Percentiles rank a stretch among this genome's conserved stretches.
Conservation (phyloP, 352 stramenopile genomes). For the Phytopythium boreale region DNA sequence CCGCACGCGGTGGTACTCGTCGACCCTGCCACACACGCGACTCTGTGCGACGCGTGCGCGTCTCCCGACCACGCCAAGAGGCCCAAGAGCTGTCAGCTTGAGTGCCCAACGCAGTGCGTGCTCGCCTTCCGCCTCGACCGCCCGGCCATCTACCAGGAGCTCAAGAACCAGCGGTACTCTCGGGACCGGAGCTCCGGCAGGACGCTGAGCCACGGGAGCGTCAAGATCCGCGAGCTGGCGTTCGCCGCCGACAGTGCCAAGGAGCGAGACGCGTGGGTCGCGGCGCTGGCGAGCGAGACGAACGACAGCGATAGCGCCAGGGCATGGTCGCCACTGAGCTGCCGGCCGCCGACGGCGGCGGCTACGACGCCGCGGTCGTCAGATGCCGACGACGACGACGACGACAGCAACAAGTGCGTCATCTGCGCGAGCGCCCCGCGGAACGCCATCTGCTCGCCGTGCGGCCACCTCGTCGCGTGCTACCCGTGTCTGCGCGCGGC, state of each 20-base stretch:
- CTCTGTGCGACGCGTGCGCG: not conserved
- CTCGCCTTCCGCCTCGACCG: constrained; percentile 36
- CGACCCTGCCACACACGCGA: not conserved
- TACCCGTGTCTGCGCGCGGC: constrained; percentile 36
- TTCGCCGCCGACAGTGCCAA: constrained; percentile 34
- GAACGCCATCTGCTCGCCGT: constrained; percentile 63
- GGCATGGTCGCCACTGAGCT: not conserved
- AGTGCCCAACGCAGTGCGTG: not conserved
- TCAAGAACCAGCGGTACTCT: constrained; percentile 30
- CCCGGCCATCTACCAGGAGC: constrained; percentile 27
- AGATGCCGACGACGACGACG: not conserved
- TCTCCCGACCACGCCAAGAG: not conserved
- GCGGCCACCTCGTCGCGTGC: constrained; percentile 60
- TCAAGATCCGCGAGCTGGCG: constrained; percentile 27
- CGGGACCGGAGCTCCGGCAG: constrained; percentile 31
- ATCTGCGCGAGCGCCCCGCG: constrained; percentile 54
- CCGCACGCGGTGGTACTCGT: constrained; percentile 11
- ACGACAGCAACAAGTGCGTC: constrained; percentile 33
- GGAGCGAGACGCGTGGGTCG: constrained; percentile 3
- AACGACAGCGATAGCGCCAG: not conserved
- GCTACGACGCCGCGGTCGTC: not conserved
- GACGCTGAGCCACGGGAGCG: constrained; percentile 36
- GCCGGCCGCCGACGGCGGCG: not conserved
- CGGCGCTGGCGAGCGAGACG: not conserved
- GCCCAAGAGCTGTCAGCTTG: too few species aligned